Percentiles rank a stretch among this genome's conserved stretches.
Conservation (phyloP, 2,329 filamentous ascomycete genomes). For the Trichophyton verrucosum region DNA sequence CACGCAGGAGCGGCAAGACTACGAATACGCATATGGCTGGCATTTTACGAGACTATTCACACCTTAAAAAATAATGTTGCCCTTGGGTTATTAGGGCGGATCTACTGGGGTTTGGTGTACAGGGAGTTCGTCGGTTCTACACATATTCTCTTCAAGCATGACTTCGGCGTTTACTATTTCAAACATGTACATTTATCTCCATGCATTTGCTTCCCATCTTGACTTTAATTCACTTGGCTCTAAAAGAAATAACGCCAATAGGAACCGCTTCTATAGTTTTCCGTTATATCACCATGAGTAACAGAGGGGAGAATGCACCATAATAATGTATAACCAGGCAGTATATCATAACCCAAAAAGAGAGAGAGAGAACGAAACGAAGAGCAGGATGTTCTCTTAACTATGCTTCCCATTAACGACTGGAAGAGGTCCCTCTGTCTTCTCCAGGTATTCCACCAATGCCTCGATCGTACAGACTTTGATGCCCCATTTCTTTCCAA, state of each 20-base stretch:
- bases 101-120: neutral
- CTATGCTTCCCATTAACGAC: conserved; percentile 24
- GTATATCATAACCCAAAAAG: neutral
- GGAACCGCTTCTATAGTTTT: neutral
- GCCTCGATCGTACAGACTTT: conserved; percentile 94
- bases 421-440: conserved; percentile 46
- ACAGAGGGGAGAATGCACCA: neutral
- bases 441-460: conserved; percentile 66
- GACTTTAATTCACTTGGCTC: neutral
- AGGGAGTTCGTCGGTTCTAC: neutral
- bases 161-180: neutral
- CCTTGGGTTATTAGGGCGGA: neutral
- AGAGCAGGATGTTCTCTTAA: neutral
- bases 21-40: conserved; percentile 81
- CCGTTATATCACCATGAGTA: neutral
- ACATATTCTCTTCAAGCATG: neutral
- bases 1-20: conserved; percentile 62
- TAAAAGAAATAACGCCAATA: neutral
- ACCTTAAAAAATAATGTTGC: conserved; percentile 23
- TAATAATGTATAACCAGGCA: neutral
- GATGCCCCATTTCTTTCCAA: conserved; percentile 77
- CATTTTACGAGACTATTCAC: conserved; percentile 62
- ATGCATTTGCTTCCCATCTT: neutral
- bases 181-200: neutral
- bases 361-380: neutral